phyloP scores from a whole-genome alignment of 176 grass and related monocot genomes.

The Rhynchospora breviuscula region DNA sequence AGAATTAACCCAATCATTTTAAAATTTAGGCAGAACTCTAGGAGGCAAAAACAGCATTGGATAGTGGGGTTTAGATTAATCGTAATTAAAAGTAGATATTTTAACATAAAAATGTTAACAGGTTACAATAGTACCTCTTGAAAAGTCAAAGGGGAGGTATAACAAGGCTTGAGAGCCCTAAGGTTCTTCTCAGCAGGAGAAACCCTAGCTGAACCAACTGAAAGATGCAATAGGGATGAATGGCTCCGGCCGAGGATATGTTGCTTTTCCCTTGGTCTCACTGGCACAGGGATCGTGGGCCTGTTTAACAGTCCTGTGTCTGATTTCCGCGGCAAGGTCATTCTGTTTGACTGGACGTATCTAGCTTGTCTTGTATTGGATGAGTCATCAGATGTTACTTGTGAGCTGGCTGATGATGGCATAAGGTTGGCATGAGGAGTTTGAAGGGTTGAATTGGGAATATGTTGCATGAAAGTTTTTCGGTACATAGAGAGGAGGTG shows the following conservation, averaged over 20 bases:
- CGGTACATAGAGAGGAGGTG: constrained; percentile 74
- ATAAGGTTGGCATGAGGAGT: neutral
- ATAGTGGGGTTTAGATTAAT: neutral
- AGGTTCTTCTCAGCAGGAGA: constrained; percentile 63
- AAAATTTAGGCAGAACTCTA: neutral
- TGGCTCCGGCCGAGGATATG: constrained; percentile 51
- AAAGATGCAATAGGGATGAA: constrained; percentile 66
- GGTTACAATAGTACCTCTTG: constrained; percentile 42
- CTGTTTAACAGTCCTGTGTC: constrained; percentile 22
- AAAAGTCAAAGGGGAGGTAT: constrained; percentile 67
- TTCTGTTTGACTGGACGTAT: constrained; percentile 32
- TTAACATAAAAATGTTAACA: neutral
- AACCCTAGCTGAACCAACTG: constrained; percentile 64
- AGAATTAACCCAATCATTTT: neutral
- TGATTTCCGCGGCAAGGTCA: constrained; percentile 41
- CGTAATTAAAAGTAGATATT: neutral
- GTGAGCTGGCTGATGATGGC: neutral
- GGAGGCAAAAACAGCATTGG: neutral
- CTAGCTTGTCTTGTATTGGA: constrained; percentile 14
- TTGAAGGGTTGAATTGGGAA: constrained; percentile 7
- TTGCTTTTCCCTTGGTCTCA: constrained; percentile 10
- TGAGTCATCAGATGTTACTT: constrained; percentile 2
- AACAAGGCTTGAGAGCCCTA: constrained; percentile 70
- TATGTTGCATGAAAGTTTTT: constrained; percentile 65
- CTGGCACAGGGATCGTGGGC: constrained; percentile 5